Evolutionary conservation across 2,329 filamentous ascomycete genomes (phyloP), one percentile per base, ranked within the genome.

Genomic region (Calonectria henricotiae): DNA sequence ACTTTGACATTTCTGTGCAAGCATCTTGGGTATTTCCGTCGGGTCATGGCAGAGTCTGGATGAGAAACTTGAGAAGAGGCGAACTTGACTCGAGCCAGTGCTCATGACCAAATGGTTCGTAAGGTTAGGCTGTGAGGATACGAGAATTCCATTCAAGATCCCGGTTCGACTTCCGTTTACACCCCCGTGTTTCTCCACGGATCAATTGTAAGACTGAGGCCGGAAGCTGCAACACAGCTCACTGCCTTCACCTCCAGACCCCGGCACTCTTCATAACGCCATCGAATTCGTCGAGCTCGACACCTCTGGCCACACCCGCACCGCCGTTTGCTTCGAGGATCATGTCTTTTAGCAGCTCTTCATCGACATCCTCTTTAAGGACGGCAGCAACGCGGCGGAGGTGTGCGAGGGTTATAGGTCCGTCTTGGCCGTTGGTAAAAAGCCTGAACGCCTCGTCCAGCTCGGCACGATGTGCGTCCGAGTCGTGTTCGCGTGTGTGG

Each of bases 311-410:
- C 12, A 93, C 88, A 17, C 93, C 92, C 4, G 88, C 90, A 1
- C 94, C 94, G 3, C 93, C 94, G 82, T 97, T 98, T 60, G 96
- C 96, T 86, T 98, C 96, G 60, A 95, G 85, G 68, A 99, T 92
- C 96, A 99, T 99, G 85, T 98, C 95, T 84, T 90, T 90, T 79
- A 99, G 84, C 79, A 97, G 83, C 60, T 94, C 92, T 77, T 98
- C 96, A 69, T 90, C 89, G 27, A 97, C 91, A 71, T 92, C 94
- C 83, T 98, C 94, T 82, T 94, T 94, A 77, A 99, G 84, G 76
- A 94, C 89, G 75, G 89, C 90, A 47, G 95, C 95, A 65, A 98
- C 92, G 77, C 92, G 88, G 79, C 90, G 89, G 79, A 99, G 83
- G 83, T 97, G 93, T 17, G 88, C 88, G 32, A 98, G 78, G 2